Conservation (phyloP, 305 asterid genomes). For the Fraxinus greggii region DNA sequence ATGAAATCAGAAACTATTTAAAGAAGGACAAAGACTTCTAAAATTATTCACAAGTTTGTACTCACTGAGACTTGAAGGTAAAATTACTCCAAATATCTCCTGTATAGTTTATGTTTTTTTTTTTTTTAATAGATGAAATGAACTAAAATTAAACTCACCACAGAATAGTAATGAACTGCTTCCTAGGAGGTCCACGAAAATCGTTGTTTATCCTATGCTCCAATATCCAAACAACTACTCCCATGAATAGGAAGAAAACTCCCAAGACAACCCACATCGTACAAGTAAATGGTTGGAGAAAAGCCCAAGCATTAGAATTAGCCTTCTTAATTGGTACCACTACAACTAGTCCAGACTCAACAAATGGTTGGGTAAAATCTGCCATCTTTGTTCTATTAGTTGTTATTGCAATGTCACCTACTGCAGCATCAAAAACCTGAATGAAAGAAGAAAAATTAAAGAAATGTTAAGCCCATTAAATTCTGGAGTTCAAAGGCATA, state of each 20-base stretch:
- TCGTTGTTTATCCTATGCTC: constrained; percentile 56
- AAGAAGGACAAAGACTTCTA: neutral
- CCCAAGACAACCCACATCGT: constrained; percentile 47
- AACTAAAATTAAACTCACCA: constrained; percentile 36
- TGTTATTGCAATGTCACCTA: constrained; percentile 63
- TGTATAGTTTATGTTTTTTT: neutral
- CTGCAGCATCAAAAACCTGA: constrained; percentile 58
- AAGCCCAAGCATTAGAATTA: constrained; percentile 48
- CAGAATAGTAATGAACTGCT: constrained; percentile 48
- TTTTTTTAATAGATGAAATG: neutral
- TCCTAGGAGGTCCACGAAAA: constrained; percentile 59
- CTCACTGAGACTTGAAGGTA: neutral
- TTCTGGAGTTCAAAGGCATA: neutral
- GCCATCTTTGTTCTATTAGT: constrained; percentile 51
- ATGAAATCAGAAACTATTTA: neutral
- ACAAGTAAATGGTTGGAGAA: constrained; percentile 46
- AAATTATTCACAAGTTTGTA: neutral
- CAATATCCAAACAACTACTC: constrained; percentile 51
- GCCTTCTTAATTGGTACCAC: constrained; percentile 42
- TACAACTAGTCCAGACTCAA: constrained; percentile 66
- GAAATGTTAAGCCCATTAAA: neutral
- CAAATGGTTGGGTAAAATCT: constrained; percentile 65
- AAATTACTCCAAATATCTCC: neutral
- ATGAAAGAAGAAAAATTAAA: constrained; percentile 4
- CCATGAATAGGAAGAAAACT: constrained; percentile 39